A percentile compares a stretch with the other conserved stretches of the same genome.
phyloP scores from a whole-genome alignment of 257 asterid species.

The Cinchona pubescens region DNA sequence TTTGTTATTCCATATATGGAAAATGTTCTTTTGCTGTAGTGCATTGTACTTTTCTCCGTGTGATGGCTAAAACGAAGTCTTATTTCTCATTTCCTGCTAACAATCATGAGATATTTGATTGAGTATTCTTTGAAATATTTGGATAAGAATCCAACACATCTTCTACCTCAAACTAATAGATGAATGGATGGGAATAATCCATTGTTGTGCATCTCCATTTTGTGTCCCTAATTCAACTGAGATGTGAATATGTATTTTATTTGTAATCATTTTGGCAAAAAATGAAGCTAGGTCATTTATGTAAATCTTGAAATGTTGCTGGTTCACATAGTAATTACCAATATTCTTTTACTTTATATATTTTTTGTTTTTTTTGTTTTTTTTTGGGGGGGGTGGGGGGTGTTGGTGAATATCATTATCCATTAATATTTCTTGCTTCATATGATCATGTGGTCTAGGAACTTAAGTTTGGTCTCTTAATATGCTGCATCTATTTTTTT shows the following conservation, averaged over 20 bases:
- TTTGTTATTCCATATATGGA: not conserved
- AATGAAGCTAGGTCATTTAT: not conserved
- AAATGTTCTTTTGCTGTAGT: not conserved
- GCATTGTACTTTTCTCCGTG: not conserved
- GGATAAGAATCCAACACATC: not conserved
- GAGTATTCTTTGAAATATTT: not conserved
- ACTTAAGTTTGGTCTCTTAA: not conserved
- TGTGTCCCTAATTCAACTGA: not conserved
- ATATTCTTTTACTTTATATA: too few relatives aligned
- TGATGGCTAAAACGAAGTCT: not conserved
- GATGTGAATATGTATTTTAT: not conserved
- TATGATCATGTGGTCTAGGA: not conserved
- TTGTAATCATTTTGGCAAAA: not conserved
- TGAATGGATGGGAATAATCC: not conserved
- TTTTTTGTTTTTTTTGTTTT: too few relatives aligned
- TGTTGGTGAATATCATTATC: not conserved
- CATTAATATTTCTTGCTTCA: not conserved
- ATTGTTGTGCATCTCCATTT: not conserved
- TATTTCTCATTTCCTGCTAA: not conserved
- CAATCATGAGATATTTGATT: not conserved
- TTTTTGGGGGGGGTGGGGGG: too few relatives aligned
- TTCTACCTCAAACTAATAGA: not conserved
- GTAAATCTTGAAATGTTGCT: not conserved
- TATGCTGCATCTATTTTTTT: not conserved
- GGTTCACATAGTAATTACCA: not conserved